A percentile compares a stretch with the other conserved stretches of the same genome.
These are phyloP conservation scores for Hawksworthiomyces lignivorus DNA, from an alignment of 2,329 filamentous ascomycete genomes.

Conservation along the genomic window DNA sequence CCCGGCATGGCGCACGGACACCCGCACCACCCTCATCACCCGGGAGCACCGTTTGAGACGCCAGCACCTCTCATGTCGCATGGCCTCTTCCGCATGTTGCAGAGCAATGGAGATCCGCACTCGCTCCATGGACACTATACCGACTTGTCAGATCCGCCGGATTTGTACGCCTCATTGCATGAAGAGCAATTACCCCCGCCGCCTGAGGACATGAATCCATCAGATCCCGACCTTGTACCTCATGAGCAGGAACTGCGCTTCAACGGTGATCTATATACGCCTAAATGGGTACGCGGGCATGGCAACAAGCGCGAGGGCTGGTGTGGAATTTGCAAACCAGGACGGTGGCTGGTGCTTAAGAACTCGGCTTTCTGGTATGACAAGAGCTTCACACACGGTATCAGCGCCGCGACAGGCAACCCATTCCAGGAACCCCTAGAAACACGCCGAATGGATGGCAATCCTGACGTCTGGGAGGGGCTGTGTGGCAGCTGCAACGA, in stretches of 20 bases:
- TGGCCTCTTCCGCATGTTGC: constrained; percentile 64
- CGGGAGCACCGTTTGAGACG: constrained; percentile 44
- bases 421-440: constrained; percentile 72
- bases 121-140: constrained; percentile 61
- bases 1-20: constrained; percentile 20
- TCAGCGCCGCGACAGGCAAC: constrained; percentile 72
- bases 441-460: constrained; percentile 68
- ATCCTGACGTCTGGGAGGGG: constrained; percentile 75
- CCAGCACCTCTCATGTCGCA: constrained; percentile 58
- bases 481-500: constrained; percentile 71
- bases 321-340: constrained; percentile 83
- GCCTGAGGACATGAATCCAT: constrained; percentile 73
- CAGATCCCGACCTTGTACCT: constrained; percentile 65
- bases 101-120: constrained; percentile 66
- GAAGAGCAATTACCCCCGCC: constrained; percentile 69
- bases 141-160: constrained; percentile 66
- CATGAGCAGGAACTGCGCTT: constrained; percentile 75
- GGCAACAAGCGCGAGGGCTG: constrained; percentile 84
- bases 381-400: constrained; percentile 82
- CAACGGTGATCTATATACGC: constrained; percentile 74
- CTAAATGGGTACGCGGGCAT: constrained; percentile 75
- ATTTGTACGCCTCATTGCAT: constrained; percentile 66
- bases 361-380: constrained; percentile 93
- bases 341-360: constrained; percentile 79
- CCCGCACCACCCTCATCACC: constrained; percentile 39